Evolutionary conservation across 805 yeast species (phyloP).

Genomic region (Ogataea philodendri): DNA sequence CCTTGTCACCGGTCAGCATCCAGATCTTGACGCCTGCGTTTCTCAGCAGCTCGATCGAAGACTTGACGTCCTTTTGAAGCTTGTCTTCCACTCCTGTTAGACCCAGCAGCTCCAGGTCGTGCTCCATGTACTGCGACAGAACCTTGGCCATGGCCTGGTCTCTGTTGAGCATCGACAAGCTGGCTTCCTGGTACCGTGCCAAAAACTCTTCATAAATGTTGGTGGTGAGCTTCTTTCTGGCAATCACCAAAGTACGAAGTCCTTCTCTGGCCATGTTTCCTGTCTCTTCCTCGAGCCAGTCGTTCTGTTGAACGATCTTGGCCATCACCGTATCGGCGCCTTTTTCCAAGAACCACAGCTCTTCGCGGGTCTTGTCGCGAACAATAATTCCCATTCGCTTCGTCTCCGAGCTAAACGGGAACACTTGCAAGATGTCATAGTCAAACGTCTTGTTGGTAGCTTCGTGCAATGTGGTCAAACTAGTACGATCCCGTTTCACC

Average conservation of each 20-base stretch:
- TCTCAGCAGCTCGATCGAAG: constrained; percentile 85
- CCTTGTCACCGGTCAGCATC: constrained; percentile 99
- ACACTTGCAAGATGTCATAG: constrained; percentile 73
- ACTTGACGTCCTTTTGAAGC: constrained; percentile 85
- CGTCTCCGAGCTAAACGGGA: constrained; percentile 94
- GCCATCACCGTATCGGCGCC: constrained; percentile 98
- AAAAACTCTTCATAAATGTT: constrained; percentile 62
- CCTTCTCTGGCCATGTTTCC: constrained; percentile 99
- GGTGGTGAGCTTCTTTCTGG: constrained; percentile 65
- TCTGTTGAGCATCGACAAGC: constrained; percentile 74
- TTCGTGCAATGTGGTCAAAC: constrained; percentile 65
- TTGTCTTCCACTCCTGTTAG: constrained; percentile 97
- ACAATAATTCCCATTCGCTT: constrained; percentile 95
- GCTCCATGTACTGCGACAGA: constrained; percentile 68
- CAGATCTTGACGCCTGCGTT: constrained; percentile 97
- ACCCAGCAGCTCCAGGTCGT: constrained; percentile 81
- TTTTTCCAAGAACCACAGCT: constrained; percentile 81
- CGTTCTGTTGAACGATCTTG: constrained; percentile 75
- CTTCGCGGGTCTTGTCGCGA: constrained; percentile 58
- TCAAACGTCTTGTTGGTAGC: constrained; percentile 49
- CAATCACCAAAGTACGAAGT: constrained; percentile 88
- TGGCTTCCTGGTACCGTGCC: constrained; percentile 65
- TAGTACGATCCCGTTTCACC: constrained; percentile 75
- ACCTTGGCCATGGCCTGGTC: constrained; percentile 71
- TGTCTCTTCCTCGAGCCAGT: constrained; percentile 98